These are phyloP conservation scores for Escallonia herrerae DNA, from an alignment of 129 eudicot genomes.

Conservation along the genomic window DNA sequence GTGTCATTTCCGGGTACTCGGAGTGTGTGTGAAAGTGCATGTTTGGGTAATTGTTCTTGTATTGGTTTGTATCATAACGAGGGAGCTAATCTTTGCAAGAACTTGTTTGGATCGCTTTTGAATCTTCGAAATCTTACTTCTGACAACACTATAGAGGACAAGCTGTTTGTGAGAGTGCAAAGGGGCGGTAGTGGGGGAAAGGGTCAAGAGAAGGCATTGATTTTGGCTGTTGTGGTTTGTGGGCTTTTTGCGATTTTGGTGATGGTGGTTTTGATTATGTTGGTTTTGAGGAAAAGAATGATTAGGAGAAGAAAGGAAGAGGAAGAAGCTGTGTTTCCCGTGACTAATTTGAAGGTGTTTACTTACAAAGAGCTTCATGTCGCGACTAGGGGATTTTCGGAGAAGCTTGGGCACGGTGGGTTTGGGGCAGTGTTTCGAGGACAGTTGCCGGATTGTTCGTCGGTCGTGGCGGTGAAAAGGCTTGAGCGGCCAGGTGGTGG, in stretches of 20 bases:
- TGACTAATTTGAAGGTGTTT: constrained; percentile 65
- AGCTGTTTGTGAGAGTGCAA: constrained; percentile 43
- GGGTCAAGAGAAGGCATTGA: constrained; percentile 1
- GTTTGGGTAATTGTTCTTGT: constrained; percentile 72
- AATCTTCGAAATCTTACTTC: constrained; percentile 59
- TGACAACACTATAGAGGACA: constrained; percentile 38
- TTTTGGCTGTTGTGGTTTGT: constrained; percentile 27
- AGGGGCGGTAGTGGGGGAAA: constrained; percentile 16
- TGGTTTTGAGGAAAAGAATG: constrained; percentile 33
- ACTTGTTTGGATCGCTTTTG: constrained; percentile 47
- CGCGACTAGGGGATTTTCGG: constrained; percentile 80
- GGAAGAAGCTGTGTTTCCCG: constrained; percentile 51
- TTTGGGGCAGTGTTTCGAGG: constrained; percentile 84
- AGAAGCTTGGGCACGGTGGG: constrained; percentile 91
- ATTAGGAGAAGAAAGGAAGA: constrained; percentile 33
- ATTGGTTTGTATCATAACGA: constrained; percentile 43
- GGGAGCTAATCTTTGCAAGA: constrained; percentile 45
- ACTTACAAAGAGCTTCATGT: constrained; percentile 79
- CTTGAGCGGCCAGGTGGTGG: constrained; percentile 86
- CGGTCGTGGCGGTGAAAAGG: constrained; percentile 76
- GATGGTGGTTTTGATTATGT: constrained; percentile 5
- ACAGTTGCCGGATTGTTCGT: constrained; percentile 43
- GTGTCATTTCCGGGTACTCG: constrained; percentile 34
- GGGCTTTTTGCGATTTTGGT: constrained; percentile 24
- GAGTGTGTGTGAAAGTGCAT: constrained; percentile 45